A percentile compares a stretch with the other conserved stretches of the same genome.
phyloP scores from a whole-genome alignment of 352 stramenopile genomes.

The Phytophthora melonis region DNA sequence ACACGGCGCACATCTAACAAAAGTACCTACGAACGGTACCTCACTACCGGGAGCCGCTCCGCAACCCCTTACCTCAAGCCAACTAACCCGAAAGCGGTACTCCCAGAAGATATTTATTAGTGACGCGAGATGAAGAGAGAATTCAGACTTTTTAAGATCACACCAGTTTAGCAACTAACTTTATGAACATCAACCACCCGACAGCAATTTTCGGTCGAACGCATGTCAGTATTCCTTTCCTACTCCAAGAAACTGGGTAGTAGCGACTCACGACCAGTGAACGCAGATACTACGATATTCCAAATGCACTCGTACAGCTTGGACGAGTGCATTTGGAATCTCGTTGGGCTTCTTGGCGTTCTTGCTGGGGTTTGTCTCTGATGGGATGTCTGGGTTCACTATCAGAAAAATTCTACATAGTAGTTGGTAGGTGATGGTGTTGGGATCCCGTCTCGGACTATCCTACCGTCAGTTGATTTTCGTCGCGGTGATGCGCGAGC shows the following conservation, averaged over 20 bases:
- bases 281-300: no score
- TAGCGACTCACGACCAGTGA: no score
- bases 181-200: background rate
- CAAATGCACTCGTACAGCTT: no score
- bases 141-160: conserved; percentile 3
- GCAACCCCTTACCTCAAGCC: conserved; percentile 27
- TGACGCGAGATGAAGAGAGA: conserved; percentile 13
- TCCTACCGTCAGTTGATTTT: background rate
- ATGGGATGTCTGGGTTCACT: no score
- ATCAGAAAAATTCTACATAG: no score
- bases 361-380: no score
- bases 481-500: background rate
- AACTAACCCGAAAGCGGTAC: conserved; percentile 27
- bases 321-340: background rate
- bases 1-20: conserved; percentile 68
- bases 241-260: no score
- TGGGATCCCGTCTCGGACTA: background rate
- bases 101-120: conserved; percentile 35
- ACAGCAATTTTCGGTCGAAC: background rate
- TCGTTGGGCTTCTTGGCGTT: background rate
- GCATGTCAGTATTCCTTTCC: no score
- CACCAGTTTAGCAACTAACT: background rate
- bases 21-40: background rate
- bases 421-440: background rate
- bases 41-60: conserved; percentile 26